phyloP scores from a whole-genome alignment of 2,329 filamentous ascomycete species.

The Huntiella abstrusa region DNA sequence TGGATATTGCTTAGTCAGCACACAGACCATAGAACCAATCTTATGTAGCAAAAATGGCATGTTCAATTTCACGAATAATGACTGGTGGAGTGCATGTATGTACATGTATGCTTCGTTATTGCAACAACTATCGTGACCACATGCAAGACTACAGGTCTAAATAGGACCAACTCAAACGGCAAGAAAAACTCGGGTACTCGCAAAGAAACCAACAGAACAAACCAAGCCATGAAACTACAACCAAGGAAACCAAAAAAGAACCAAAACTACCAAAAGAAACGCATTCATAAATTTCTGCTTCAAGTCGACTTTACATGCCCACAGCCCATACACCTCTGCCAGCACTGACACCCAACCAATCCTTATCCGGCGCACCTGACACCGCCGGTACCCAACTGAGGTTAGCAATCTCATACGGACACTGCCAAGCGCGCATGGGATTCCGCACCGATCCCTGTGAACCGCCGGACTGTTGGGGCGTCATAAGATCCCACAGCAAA shows the following conservation, averaged over 20 bases:
- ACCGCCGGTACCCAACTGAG: conserved; percentile 66
- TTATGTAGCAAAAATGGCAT: no score
- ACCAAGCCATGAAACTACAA: not conserved
- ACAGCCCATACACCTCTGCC: conserved; percentile 70
- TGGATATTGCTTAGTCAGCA: no score
- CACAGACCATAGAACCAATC: no score
- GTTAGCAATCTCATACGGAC: conserved; percentile 74
- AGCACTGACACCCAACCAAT: conserved; percentile 70
- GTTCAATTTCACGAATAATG: no score
- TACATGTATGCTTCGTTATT: no score
- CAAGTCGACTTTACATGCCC: conserved; percentile 15
- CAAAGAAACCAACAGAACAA: not conserved
- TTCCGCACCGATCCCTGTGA: conserved; percentile 38
- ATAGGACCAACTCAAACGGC: not conserved
- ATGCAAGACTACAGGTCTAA: no score
- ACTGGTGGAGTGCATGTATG: no score
- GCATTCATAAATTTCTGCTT: not conserved
- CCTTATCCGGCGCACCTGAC: conserved; percentile 42
- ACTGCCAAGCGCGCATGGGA: conserved; percentile 63
- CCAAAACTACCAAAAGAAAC: not conserved
- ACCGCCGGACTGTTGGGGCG: conserved; percentile 30
- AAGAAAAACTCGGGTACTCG: not conserved
- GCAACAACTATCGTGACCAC: no score
- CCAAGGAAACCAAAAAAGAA: not conserved
- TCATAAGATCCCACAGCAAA: conserved; percentile 77